A percentile compares a stretch with the other conserved stretches of the same genome.
Conservation (phyloP, 768 basidiomycete genomes). For the Lactarius deliciosus region DNA sequence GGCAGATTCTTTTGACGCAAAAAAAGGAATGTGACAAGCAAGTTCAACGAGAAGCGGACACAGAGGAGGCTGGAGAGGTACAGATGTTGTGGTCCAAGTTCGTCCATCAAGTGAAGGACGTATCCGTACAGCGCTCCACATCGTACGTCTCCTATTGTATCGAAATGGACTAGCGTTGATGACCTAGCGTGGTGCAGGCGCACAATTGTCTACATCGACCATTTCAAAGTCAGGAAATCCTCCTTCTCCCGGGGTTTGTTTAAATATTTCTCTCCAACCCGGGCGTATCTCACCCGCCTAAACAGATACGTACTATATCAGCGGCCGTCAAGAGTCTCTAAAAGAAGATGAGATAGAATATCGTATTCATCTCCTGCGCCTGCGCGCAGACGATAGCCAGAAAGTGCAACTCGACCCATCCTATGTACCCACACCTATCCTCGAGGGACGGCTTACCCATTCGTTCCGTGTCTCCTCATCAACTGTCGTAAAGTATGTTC, state of each 20-base stretch:
- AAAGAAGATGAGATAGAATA: slow-evolving; percentile 20
- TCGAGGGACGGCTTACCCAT: not conserved
- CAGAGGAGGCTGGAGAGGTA: not conserved
- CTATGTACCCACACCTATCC: slow-evolving; percentile 20
- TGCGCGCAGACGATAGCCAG: slow-evolving; percentile 19
- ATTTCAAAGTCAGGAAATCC: not conserved
- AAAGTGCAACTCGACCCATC: slow-evolving; percentile 23
- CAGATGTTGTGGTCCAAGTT: not conserved
- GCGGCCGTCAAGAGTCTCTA: slow-evolving; percentile 10
- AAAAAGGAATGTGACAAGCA: slow-evolving; percentile 11
- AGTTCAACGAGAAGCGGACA: slow-evolving; percentile 11
- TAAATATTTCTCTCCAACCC: not conserved
- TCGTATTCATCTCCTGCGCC: slow-evolving; percentile 8
- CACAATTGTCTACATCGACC: not conserved
- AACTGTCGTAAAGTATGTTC: slow-evolving; percentile 8
- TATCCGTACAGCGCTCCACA: not conserved
- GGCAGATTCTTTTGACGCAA: slow-evolving; percentile 14
- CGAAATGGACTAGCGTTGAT: not conserved
- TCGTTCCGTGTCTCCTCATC: too few relatives aligned
- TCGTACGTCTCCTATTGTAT: slow-evolving; percentile 5
- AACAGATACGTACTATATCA: slow-evolving; percentile 15
- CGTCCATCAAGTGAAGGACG: slow-evolving; percentile 10
- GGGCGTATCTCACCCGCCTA: not conserved
- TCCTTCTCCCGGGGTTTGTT: not conserved
- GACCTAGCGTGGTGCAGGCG: not conserved